These are phyloP conservation scores for Alnus rubra DNA, from an alignment of 306 rosid genomes.

Conservation along the genomic window DNA sequence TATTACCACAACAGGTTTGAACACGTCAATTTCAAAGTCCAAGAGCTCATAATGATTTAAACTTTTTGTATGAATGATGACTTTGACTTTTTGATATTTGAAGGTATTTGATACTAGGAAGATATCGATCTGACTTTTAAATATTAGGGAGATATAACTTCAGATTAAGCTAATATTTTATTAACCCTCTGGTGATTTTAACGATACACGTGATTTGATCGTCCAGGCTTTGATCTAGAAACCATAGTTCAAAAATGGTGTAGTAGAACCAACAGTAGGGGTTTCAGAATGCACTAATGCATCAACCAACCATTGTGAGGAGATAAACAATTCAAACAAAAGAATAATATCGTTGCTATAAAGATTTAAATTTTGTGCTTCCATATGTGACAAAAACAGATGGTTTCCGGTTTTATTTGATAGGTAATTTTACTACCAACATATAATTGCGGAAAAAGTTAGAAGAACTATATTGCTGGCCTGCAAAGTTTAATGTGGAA, in stretches of 20 bases:
- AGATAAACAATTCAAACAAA: neutral
- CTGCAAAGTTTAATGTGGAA: constrained; percentile 1
- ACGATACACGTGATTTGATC: neutral
- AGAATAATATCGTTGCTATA: neutral
- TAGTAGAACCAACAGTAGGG: neutral
- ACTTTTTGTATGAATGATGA: neutral
- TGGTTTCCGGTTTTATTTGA: neutral
- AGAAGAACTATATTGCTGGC: neutral
- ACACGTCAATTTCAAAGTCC: neutral
- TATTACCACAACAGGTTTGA: neutral
- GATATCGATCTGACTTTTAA: neutral
- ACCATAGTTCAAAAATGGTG: neutral
- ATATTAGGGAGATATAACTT: neutral
- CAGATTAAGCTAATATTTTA: neutral
- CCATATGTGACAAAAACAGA: no score
- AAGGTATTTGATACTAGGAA: neutral
- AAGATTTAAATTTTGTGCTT: neutral
- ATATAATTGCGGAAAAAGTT: neutral
- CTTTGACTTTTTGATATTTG: neutral
- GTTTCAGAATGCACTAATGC: neutral
- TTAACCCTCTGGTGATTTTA: neutral
- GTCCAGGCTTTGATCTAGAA: neutral
- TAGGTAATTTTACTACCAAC: neutral
- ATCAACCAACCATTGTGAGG: neutral
- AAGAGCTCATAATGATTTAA: neutral